Percentiles rank a stretch among this genome's conserved stretches.
Conservation (phyloP, 345 rosid genomes). For the Dipteronia sinensis region DNA sequence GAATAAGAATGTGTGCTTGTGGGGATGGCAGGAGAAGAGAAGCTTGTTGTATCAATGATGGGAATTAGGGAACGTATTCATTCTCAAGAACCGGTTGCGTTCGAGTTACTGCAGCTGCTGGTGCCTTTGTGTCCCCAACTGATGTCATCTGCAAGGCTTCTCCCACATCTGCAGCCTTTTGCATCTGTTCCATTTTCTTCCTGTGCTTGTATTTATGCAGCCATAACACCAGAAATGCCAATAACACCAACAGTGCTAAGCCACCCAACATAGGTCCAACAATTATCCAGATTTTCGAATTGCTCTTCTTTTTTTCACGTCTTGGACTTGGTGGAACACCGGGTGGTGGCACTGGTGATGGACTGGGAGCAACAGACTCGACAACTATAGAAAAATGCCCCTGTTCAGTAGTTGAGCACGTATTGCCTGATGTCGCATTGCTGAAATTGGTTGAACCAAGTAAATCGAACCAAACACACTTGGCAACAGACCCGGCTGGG, state of each 20-base stretch:
- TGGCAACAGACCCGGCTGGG: conserved; percentile 59
- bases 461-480: conserved; percentile 73
- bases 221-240: conserved; percentile 54
- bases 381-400: conserved; percentile 90
- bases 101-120: conserved; percentile 74
- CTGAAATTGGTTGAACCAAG: conserved; percentile 60
- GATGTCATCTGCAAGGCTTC: conserved; percentile 80
- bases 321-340: conserved; percentile 31
- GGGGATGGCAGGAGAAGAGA: too few species aligned
- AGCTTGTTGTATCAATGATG: conserved; percentile 27
- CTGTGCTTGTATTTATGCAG: conserved; percentile 54
- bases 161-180: conserved; percentile 91
- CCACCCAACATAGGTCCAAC: conserved; percentile 85
- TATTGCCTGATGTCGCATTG: conserved; percentile 48
- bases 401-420: conserved; percentile 57
- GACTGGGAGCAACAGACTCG: conserved; percentile 58
- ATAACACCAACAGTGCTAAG: conserved; percentile 48
- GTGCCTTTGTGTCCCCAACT: conserved; percentile 85
- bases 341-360: conserved; percentile 35
- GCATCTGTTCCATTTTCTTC: conserved; percentile 80
- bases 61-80: conserved; percentile 71
- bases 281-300: conserved; percentile 59
- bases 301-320: conserved; percentile 31
- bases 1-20: conserved; percentile 35
- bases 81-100: conserved; percentile 87